Evolutionary conservation across 1,284 basidiomycete genomes (phyloP).

Genomic region (Trichosporon inkin): DNA sequence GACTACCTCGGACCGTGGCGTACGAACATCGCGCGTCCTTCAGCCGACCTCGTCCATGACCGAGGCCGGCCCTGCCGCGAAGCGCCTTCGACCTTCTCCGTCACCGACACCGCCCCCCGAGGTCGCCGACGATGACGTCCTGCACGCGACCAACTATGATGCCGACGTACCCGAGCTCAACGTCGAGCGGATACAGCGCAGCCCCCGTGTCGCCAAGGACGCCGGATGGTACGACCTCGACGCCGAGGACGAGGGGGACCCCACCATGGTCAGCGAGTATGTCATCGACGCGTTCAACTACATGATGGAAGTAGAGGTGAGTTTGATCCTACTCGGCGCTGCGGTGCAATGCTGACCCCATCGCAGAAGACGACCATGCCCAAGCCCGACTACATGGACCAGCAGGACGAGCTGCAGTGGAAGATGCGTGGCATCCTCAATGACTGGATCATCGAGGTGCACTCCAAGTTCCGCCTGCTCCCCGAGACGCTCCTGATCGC

Average conservation of each 20-base stretch:
- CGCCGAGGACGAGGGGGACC: constrained; percentile 88
- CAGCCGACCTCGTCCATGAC: constrained; percentile 25
- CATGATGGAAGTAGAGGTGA: constrained; percentile 66
- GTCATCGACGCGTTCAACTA: constrained; percentile 92
- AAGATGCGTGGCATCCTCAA: constrained; percentile 89
- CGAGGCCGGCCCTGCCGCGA: constrained; percentile 33
- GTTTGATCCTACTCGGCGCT: constrained; percentile 38
- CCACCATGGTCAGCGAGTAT: constrained; percentile 95
- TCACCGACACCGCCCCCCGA: constrained; percentile 1
- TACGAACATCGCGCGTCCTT: constrained; percentile 13
- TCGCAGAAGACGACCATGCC: constrained; percentile 72
- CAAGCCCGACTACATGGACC: constrained; percentile 83
- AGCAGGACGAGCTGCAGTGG: constrained; percentile 86
- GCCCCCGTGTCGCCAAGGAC: constrained; percentile 50
- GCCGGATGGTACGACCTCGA: constrained; percentile 78
- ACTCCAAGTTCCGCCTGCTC: constrained; percentile 85
- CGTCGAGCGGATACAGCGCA: constrained; percentile 5
- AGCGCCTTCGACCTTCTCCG: constrained; percentile 19
- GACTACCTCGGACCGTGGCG: constrained; percentile 11
- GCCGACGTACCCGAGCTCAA: constrained; percentile 6
- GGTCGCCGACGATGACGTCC: background rate
- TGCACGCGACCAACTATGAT: background rate
- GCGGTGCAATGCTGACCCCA: constrained; percentile 47
- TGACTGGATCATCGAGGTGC: constrained; percentile 97
- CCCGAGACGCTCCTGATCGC: constrained; percentile 95